Evolutionary conservation across 2,329 filamentous ascomycete species (phyloP), one percentile per base, ranked within the genome.

Genomic region (Colletotrichum scovillei): DNA sequence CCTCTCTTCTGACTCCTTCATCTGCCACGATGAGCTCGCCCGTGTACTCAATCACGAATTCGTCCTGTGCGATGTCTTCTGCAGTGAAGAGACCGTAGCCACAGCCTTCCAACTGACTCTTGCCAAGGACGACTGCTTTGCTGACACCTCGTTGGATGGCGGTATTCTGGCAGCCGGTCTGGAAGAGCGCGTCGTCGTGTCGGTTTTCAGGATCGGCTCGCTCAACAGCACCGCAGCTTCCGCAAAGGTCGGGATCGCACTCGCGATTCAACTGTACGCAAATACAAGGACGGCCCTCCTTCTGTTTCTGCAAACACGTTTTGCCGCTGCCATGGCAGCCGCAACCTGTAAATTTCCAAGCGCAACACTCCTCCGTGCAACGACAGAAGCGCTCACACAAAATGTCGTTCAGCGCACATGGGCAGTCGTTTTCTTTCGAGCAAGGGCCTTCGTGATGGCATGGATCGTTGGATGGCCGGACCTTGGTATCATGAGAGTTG

Each of bases 11-110:
- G 28, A 94, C 90, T 4, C 90, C 91, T 79, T 95, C 93, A 60
- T 91, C 87, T 52, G 90, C 88, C 5, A 90, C 91, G 70, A 96
- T 92, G 12, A 95, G 86, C 80, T 97, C 94, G 59, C 94, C 94
- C 2, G 91, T 91, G 80, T 97, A 97, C 80, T 97, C 94, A 38
- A 93, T 92, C 22, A 97, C 86, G 76, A 93, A 96, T n/a, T 93
- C 92, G 65, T 92, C 90, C 73, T 89, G 87, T 4, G 85, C 84
- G 73, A 95, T 91, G 67, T 90, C 85, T 78, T 94, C 91, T 4
- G 91, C 92, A 1, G 92, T 88, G 78, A 93, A 96, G 0, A 97
- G 85, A 0, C 94, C 94, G 75, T 95, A 94, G 0, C 94, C 94
- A 67, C 92, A 90, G 3, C 86, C 87, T 65, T 89, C 86, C 14